A percentile compares a stretch with the other conserved stretches of the same genome.
Conservation (phyloP, 2,329 filamentous ascomycete species). For the Tolypocladium cylindrosporum region DNA sequence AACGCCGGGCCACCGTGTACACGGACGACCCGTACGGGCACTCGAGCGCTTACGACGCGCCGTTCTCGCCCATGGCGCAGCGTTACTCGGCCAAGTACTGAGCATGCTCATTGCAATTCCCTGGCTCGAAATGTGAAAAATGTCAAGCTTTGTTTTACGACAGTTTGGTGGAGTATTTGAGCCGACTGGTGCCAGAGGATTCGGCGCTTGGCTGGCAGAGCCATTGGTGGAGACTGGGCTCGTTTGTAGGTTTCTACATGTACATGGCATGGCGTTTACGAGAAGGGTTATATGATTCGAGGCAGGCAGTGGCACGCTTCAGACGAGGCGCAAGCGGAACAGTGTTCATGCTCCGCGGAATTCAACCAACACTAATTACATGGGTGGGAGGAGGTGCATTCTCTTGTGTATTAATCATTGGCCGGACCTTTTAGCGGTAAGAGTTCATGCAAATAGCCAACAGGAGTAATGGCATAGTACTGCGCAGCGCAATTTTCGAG, state of each 20-base stretch:
- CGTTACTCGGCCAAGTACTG: conserved; percentile 39
- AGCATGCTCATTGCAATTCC: conserved; percentile 1
- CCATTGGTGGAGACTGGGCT: neutral
- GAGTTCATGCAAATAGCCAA: neutral
- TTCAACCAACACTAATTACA: neutral
- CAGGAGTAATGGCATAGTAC: neutral
- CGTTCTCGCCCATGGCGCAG: conserved; percentile 33
- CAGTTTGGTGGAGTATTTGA: neutral
- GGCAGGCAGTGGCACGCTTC: neutral
- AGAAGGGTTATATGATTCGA: conserved; percentile 3
- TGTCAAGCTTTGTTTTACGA: neutral
- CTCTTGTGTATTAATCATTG: neutral
- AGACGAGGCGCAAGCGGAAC: neutral
- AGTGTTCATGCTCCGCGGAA: neutral
- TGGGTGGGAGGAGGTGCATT: neutral
- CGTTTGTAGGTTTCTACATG: conserved; percentile 3
- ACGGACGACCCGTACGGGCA: conserved; percentile 56
- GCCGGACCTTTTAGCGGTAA: neutral
- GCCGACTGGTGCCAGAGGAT: neutral
- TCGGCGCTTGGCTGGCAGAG: neutral
- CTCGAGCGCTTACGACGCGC: conserved; percentile 41
- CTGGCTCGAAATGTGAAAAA: neutral
- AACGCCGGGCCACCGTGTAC: conserved; percentile 64
- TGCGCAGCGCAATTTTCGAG: neutral
- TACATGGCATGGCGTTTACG: conserved; percentile 13